Evolutionary conservation across 345 rosid genomes (phyloP).

Genomic region (sweet orange (Citrus sinensis)): DVS_A1.0 CM039163.1:210501-211000

Average conservation of each 20-base stretch:
- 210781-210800: slow-evolving; percentile 3
- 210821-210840: not conserved
- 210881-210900: slow-evolving; percentile 26
- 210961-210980: not conserved
- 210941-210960: slow-evolving; percentile 5
- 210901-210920: slow-evolving; percentile 1
- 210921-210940: slow-evolving; percentile 21
- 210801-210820: slow-evolving; percentile 16
- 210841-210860: slow-evolving; percentile 11
- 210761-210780: slow-evolving; percentile 34
- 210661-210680: slow-evolving; percentile 5
- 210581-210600: slow-evolving; percentile 20
- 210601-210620: not conserved
- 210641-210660: slow-evolving; percentile 25
- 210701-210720: slow-evolving; percentile 18
- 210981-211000: not conserved
- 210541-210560: not conserved
- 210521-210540: too few species aligned
- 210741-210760: slow-evolving; percentile 11
- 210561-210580: not conserved
- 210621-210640: slow-evolving; percentile 21
- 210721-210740: not conserved
- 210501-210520: not conserved
- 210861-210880: not conserved
- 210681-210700: slow-evolving; percentile 3